Evolutionary conservation across 2,329 filamentous ascomycete species (phyloP), one percentile per base, ranked within the genome.

Genomic region (Stagonosporopsis tanaceti): DNA sequence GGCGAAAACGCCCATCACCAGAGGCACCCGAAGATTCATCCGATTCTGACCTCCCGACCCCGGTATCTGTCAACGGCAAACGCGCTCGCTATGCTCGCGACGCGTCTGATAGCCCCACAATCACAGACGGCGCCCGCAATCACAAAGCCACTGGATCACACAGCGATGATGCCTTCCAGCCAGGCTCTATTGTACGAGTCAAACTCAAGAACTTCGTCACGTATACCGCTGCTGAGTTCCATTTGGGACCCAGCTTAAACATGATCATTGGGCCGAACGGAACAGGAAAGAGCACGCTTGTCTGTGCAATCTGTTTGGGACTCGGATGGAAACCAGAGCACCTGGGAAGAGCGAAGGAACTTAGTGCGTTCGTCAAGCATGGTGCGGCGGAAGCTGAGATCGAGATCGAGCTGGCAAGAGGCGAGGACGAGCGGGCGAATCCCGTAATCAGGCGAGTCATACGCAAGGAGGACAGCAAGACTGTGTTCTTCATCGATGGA

Each of bases 191-290:
- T 65, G 88, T 97, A 46, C 87, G 93, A 34, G 92, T 99, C 45
- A 89, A 87, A 65, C 84, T 98, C 41, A 85, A 84, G 46, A 91
- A 98, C 76, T 99, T 99, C 68, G 92, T 99, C 53, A 99, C 95
- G 0, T 99, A 99, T 78, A 93, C 91, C 47, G 87, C 89, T 50
- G 94, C 93, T 53, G 93, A 97, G 64, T 97, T 98, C 76, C 87
- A 89, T 57, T 92, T 93, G 12, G 95, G 95, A 0, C 94, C 95
- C 0, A 94, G 91, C 73, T 78, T 99, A 70, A 99, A 99, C 75
- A 98, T 99, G 94, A 89, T 99, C 50, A 97, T 99, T 66, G 95
- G 95, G 0, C 95, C 95, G n/a, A 99, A 99, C 70, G 95, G 95
- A 32, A 98, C 95, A 0, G 95, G 95, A 53, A 99, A 99, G 79